Base-by-base conservation (phyloP, 305 asterid genomes). In the Plantago rigida region DNA sequence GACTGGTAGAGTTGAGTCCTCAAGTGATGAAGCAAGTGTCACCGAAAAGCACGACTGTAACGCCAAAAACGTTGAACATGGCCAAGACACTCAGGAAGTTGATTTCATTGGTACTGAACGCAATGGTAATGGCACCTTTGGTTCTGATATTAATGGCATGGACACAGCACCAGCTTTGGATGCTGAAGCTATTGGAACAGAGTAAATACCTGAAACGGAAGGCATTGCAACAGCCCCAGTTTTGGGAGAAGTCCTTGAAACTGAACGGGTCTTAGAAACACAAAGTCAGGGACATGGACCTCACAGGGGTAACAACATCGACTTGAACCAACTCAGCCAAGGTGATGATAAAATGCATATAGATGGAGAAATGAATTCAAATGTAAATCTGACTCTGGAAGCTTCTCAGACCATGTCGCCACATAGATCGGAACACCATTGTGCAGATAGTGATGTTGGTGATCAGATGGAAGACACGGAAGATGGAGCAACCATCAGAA, bases 21-120 rank as follows among this genome's bases (percentile, higher is more conserved):
- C 94, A 19, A 77, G 86, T 70, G 95, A 92, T 51, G 92, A 82
- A 65, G 86, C 82, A 28, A 92, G 99, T 63, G 78, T 72, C 51
- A 86, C 96, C 1, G 94, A 88, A 77, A 84, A 82, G 79, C 93
- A 92, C 47, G 89, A 84, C 56, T 88, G 96, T 75, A 75, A 67
- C 14, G 59, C 79, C 70, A 84, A 74, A 82, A 77, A 59, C 74
- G 88, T 72, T 48, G 91, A 75, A 41, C 71, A 81, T 12, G 78
- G 70, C 10, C 74, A 75, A 51, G 94, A 86, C 73, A 88, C 96
- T 13, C 95, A 92, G 69, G 96, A 92, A 64, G 91, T 88, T 13
- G 96, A 86, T 65, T 79, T 78, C 70, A 67, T 68, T 0, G 68
- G 93, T 42, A 63, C 65, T 11, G 83, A 75, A 66, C 77, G 22